A percentile compares a stretch with the other conserved stretches of the same genome.
phyloP scores from a whole-genome alignment of 768 basidiomycete species.

The Dentipellis sp. region DNA sequence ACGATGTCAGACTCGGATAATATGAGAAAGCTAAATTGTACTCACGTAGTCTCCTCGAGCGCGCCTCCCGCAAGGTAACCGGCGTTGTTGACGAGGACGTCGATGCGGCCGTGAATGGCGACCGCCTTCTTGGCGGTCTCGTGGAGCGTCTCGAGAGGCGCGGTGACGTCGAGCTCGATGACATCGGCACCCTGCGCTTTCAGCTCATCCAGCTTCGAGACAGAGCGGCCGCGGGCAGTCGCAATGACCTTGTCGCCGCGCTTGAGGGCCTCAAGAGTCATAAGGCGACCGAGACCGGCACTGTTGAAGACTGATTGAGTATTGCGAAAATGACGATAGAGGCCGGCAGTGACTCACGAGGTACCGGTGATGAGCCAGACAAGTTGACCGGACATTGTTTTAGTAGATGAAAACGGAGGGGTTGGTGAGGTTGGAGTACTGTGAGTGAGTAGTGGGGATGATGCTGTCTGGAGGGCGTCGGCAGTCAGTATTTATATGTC shows the following conservation, averaged over 20 bases:
- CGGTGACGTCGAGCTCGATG: constrained; percentile 20
- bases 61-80: constrained; percentile 9
- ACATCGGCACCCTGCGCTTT: constrained; percentile 17
- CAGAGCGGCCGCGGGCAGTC: constrained; percentile 7
- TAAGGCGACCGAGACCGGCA: constrained; percentile 13
- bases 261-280: constrained; percentile 8
- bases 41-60: constrained; percentile 15
- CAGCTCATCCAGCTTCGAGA: constrained; percentile 22
- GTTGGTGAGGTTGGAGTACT: background rate
- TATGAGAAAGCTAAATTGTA: background rate
- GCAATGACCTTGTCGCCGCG: constrained; percentile 16
- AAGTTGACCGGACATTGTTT: background rate
- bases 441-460: background rate
- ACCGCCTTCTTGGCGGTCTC: constrained; percentile 15
- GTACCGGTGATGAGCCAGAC: constrained; percentile 10
- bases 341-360: constrained; percentile 1
- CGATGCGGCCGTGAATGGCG: constrained; percentile 11
- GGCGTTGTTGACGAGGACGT: constrained; percentile 15
- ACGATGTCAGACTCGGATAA: background rate
- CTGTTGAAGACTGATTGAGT: background rate
- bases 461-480: too few relatives aligned
- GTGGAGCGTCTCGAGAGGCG: constrained; percentile 11
- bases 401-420: background rate
- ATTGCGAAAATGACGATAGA: background rate
- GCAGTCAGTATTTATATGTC: too few relatives aligned